Conservation (phyloP, 768 basidiomycete genomes). For the Kwoniella dejecticola region DNA sequence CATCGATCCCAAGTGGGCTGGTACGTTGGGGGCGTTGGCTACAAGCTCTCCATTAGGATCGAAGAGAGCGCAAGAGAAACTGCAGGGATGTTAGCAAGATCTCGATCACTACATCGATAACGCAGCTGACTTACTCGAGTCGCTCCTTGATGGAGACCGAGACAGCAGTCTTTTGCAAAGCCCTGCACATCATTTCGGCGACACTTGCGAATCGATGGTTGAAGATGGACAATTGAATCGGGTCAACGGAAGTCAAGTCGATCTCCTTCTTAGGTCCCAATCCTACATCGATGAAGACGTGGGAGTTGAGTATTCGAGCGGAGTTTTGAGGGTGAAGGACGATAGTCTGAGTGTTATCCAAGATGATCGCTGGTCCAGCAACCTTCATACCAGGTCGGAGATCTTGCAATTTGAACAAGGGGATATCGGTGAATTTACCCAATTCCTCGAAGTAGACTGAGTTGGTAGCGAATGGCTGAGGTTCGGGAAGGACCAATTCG, state of each 20-base stretch:
- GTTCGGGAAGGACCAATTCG: constrained; percentile 1
- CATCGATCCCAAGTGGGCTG: constrained; percentile 45
- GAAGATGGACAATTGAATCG: constrained; percentile 74
- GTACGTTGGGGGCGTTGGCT: constrained; percentile 35
- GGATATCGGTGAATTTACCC: constrained; percentile 26
- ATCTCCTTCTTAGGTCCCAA: constrained; percentile 38
- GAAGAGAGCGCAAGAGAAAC: constrained; percentile 35
- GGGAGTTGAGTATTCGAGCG: constrained; percentile 34
- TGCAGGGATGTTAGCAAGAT: constrained; percentile 7
- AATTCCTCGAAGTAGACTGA: constrained; percentile 41
- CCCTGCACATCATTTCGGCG: constrained; percentile 88
- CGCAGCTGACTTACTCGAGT: constrained; percentile 66
- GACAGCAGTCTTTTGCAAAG: constrained; percentile 88
- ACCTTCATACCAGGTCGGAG: constrained; percentile 33
- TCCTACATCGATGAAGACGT: constrained; percentile 45
- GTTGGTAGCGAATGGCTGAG: constrained; percentile 25
- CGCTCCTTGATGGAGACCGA: constrained; percentile 96
- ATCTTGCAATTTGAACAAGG: constrained; percentile 31
- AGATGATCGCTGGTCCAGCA: constrained; percentile 84
- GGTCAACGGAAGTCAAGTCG: constrained; percentile 35
- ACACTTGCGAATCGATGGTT: constrained; percentile 97
- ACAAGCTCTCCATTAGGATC: constrained; percentile 27
- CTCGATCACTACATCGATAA: not conserved
- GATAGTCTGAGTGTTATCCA: constrained; percentile 94
- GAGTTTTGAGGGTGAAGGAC: constrained; percentile 64